Conservation (phyloP, 2,329 filamentous ascomycete species). For the Elsinoe arachidis region DNA sequence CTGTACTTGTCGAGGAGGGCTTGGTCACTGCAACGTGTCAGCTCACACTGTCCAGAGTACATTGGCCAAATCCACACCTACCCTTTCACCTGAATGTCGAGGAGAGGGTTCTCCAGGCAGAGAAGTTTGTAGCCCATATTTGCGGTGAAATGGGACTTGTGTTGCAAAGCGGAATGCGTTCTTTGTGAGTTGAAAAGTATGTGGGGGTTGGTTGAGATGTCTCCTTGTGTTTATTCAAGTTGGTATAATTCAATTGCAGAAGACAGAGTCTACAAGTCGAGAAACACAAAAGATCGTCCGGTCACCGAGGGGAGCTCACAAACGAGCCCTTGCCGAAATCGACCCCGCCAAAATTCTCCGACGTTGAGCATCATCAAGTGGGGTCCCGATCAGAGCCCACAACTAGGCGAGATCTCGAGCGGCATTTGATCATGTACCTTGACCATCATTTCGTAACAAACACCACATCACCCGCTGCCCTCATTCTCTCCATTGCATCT, state of each 20-base stretch:
- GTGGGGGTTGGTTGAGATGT: not conserved
- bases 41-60: constrained; percentile 3
- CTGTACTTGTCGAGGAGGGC: constrained; percentile 84
- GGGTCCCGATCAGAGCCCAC: not conserved
- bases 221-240: not conserved
- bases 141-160: not conserved
- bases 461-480: constrained; percentile 37
- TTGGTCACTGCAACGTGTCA: constrained; percentile 53
- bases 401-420: not conserved
- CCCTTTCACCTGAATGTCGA: constrained; percentile 85
- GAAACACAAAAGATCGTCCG: constrained; percentile 1
- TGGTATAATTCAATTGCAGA: not conserved
- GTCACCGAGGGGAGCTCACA: constrained; percentile 5
- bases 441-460: constrained; percentile 6
- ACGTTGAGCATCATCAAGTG: constrained; percentile 1
- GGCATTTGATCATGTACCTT: not conserved
- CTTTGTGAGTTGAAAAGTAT: not conserved
- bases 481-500: constrained; percentile 61
- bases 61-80: constrained; percentile 29
- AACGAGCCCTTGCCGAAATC: not conserved
- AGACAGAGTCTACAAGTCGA: not conserved
- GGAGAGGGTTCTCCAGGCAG: constrained; percentile 93
- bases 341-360: constrained; percentile 9
- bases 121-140: constrained; percentile 61
- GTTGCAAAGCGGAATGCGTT: not conserved